phyloP scores from a whole-genome alignment of 345 rosid species.

The Excoecaria agallocha region DNA sequence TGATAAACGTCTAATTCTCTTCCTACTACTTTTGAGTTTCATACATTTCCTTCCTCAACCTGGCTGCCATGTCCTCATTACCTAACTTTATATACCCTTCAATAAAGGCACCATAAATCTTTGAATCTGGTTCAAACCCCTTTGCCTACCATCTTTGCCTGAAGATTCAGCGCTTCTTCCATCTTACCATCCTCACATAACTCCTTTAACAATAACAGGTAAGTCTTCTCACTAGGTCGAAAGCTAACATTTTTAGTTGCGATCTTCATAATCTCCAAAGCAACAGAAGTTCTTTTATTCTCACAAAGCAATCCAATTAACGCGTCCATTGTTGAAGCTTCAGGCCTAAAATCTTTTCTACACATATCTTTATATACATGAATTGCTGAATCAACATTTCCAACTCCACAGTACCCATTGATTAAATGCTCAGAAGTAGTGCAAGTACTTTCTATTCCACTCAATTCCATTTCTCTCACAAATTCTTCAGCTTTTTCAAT shows the following conservation, averaged over 20 bases:
- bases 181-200: constrained; percentile 57
- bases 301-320: constrained; percentile 50
- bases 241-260: constrained; percentile 38
- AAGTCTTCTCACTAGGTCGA: constrained; percentile 50
- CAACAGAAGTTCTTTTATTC: constrained; percentile 47
- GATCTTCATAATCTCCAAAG: constrained; percentile 43
- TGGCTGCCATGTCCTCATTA: constrained; percentile 48
- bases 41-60: constrained; percentile 57
- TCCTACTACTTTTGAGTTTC: constrained; percentile 34
- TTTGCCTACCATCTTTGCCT: constrained; percentile 81
- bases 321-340: constrained; percentile 43
- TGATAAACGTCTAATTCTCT: constrained; percentile 13
- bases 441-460: constrained; percentile 43
- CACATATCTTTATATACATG: constrained; percentile 59
- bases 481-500: constrained; percentile 55
- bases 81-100: constrained; percentile 54
- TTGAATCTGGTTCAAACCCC: constrained; percentile 58
- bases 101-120: constrained; percentile 58
- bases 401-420: constrained; percentile 53
- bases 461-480: constrained; percentile 52
- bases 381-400: constrained; percentile 51
- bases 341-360: constrained; percentile 45
- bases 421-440: constrained; percentile 62
- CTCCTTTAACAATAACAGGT: constrained; percentile 52
- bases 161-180: constrained; percentile 73